Conservation (phyloP, 179 eudicot species). For the Monotropa hypopitys region DNA sequence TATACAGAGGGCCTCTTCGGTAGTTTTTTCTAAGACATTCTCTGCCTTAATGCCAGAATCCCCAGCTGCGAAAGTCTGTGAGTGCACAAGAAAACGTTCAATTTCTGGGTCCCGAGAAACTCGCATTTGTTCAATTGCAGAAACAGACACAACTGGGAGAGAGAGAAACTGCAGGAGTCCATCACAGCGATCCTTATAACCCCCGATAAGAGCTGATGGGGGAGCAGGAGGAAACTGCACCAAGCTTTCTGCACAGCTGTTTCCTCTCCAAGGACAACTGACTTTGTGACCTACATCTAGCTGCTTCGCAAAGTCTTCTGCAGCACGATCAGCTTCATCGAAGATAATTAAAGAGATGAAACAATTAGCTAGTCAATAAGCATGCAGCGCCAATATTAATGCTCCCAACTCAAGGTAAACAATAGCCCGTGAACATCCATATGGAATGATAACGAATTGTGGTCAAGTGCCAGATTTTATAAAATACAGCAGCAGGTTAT, state of each 20-base stretch:
- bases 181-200: slow-evolving; percentile 96
- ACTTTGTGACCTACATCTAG: slow-evolving; percentile 71
- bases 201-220: slow-evolving; percentile 89
- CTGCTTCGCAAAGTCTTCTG: slow-evolving; percentile 65
- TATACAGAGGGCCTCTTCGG: slow-evolving; percentile 50
- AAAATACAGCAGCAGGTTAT: not conserved
- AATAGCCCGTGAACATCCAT: not conserved
- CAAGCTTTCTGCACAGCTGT: slow-evolving; percentile 88
- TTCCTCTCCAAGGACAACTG: slow-evolving; percentile 93
- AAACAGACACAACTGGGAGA: slow-evolving; percentile 80
- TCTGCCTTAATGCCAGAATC: slow-evolving; percentile 55
- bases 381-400: not conserved
- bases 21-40: slow-evolving; percentile 26
- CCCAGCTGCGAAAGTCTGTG: slow-evolving; percentile 33
- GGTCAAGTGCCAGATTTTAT: not conserved
- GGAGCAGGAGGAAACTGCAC: slow-evolving; percentile 99
- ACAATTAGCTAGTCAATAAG: slow-evolving; percentile 1
- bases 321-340: slow-evolving; percentile 48
- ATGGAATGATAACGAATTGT: not conserved
- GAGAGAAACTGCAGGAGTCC: slow-evolving; percentile 83
- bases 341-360: slow-evolving; percentile 11
- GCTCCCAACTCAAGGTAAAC: not conserved
- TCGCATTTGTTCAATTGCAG: slow-evolving; percentile 75
- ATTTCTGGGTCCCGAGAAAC: slow-evolving; percentile 59
- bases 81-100: slow-evolving; percentile 64